Evolutionary conservation across 768 basidiomycete genomes (phyloP).

Genomic region (Leucocoprinus birnbaumii): DNA sequence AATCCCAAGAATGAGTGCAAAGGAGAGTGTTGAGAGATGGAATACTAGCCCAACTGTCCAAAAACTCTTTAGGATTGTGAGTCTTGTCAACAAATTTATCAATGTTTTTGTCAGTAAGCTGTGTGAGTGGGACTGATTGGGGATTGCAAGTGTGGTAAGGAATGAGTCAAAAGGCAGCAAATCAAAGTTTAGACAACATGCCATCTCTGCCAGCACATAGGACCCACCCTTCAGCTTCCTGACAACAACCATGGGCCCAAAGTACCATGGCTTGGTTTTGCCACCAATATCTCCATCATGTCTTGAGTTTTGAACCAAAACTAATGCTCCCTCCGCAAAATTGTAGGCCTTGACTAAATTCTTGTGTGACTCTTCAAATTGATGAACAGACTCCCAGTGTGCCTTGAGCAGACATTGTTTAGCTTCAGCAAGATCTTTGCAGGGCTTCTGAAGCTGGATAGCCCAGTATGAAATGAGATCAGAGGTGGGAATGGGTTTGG

Average conservation of each 20-base stretch:
- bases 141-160: constrained; percentile 16
- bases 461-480: constrained; percentile 22
- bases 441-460: constrained; percentile 21
- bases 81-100: not conserved
- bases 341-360: constrained; percentile 17
- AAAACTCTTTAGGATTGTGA: not conserved
- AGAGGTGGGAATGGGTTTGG: constrained; percentile 7
- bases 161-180: constrained; percentile 18
- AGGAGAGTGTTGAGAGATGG: too few species aligned
- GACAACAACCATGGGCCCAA: constrained; percentile 30
- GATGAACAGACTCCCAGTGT: constrained; percentile 7
- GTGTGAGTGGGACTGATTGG: not conserved
- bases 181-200: constrained; percentile 14
- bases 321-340: constrained; percentile 23
- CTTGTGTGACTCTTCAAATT: constrained; percentile 21
- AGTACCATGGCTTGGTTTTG: constrained; percentile 27
- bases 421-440: constrained; percentile 19
- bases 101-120: not conserved
- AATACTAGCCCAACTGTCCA: too few species aligned
- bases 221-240: constrained; percentile 20
- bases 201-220: constrained; percentile 24
- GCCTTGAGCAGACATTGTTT: constrained; percentile 17
- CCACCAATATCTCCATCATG: constrained; percentile 21
- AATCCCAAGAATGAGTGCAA: too few species aligned
- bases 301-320: constrained; percentile 28